Evolutionary conservation across 192 early-diverging fungal genomes (phyloP), one percentile per base, ranked within the genome.

Genomic region (Linnemannia exigua): DNA sequence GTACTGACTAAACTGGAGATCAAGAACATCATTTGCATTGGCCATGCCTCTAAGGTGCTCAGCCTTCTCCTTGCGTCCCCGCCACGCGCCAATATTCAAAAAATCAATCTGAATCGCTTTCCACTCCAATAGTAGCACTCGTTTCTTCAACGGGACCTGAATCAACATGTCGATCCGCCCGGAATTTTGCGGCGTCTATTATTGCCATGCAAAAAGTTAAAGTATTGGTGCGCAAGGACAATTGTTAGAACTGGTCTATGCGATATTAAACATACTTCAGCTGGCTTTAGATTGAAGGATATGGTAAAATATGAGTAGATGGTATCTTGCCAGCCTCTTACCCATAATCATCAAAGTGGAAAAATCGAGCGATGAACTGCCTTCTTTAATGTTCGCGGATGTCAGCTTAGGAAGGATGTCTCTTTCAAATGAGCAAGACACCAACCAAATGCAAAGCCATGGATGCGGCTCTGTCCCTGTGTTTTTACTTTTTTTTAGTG

Each of bases 91-190:
- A 87, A 80, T 67, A 63, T 80, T 69, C 54, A 87, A 69, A 38
- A 76, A 87, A 67, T 72, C 54, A 68, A 87, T 76, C 67, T 70
- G 78, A 72, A 87, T 58, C 22, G 44, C 72, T 68, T 77, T 87
- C 77, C 77, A 87, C 74, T 87, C 74, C 47, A 73, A 61, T 14
- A 87, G 35, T 38, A 80, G 33, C 47, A 76, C 46, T 58, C 37
- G 70, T n/a, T 41, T 73, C 70, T 61, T 77, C 31, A n/a, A 52
- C 37, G 74, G 76, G 22, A 75, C 75, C 35, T 72, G 50, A 69
- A 71, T 80, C 33, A 80, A 19, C 74, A 76, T 70, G 79, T 76
- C 73, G 38, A 80, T 76, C 41, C 74, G 73, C 28, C 72, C 76
- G 54, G 3, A 25, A 22, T 37, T 17, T 77, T 38, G 46, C 37